A percentile compares a stretch with the other conserved stretches of the same genome.
Conservation (phyloP, 2,329 filamentous ascomycete genomes). For the Alternaria brassicae region DNA sequence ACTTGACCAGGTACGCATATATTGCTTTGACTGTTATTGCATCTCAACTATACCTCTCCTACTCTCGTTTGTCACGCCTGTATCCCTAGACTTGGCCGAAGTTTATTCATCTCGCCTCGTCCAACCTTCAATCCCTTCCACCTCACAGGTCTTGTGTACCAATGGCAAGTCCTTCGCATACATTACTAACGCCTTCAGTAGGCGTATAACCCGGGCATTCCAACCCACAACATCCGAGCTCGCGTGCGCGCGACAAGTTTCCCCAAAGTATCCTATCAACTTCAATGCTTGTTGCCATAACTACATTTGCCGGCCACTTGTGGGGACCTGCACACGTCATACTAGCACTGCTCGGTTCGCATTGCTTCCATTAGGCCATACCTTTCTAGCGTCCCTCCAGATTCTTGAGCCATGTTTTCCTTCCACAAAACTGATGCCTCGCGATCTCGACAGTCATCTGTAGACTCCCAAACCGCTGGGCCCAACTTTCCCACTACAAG, state of each 20-base stretch:
- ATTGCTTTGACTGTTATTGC: slow-evolving; percentile 35
- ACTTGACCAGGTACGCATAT: slow-evolving; percentile 44
- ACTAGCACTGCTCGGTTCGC: slow-evolving; percentile 31
- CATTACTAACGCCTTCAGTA: slow-evolving; percentile 8
- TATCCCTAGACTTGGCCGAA: slow-evolving; percentile 9
- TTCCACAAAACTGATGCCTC: slow-evolving; percentile 47
- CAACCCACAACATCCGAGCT: slow-evolving; percentile 28
- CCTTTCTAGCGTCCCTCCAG: slow-evolving; percentile 16
- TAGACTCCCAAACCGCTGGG: slow-evolving; percentile 39
- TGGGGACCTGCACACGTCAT: slow-evolving; percentile 33
- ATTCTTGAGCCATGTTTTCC: slow-evolving; percentile 42
- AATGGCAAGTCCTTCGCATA: slow-evolving; percentile 26
- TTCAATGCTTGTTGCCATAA: slow-evolving; percentile 38
- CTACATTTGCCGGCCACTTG: slow-evolving; percentile 34
- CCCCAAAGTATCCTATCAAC: slow-evolving; percentile 28
- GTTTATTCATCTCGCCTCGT: slow-evolving; percentile 17
- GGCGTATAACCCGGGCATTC: slow-evolving; percentile 7
- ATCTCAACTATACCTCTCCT: slow-evolving; percentile 30
- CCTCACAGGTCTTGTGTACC: slow-evolving; percentile 18
- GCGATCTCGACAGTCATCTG: slow-evolving; percentile 44
- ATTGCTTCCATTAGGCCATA: slow-evolving; percentile 25
- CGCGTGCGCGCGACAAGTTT: slow-evolving; percentile 35
- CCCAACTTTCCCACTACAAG: slow-evolving; percentile 30
- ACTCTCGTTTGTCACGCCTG: slow-evolving; percentile 13
- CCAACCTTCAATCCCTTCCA: slow-evolving; percentile 15